phyloP scores from a whole-genome alignment of 495 filamentous ascomycete genomes.

The Delitschia confertaspora region DNA sequence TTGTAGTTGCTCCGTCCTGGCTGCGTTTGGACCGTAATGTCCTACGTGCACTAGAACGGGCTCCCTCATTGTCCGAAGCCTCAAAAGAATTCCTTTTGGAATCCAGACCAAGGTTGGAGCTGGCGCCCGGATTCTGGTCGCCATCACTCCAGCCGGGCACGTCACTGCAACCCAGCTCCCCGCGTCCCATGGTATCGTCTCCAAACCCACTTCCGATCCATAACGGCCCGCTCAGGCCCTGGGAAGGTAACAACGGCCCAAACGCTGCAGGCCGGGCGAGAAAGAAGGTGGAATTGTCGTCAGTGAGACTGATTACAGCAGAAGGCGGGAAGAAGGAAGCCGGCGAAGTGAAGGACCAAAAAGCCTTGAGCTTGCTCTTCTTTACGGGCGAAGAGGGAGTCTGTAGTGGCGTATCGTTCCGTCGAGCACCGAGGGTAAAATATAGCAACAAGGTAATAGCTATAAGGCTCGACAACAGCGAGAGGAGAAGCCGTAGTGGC shows the following conservation, averaged over 20 bases:
- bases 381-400: background rate
- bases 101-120: slow-evolving; percentile 5
- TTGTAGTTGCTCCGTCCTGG: background rate
- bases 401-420: slow-evolving; percentile 3
- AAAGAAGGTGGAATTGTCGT: slow-evolving; percentile 97
- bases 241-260: slow-evolving; percentile 65
- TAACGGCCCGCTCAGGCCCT: slow-evolving; percentile 72
- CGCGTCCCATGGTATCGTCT: slow-evolving; percentile 56
- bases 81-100: slow-evolving; percentile 6
- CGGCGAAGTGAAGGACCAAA: slow-evolving; percentile 58
- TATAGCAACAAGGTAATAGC: slow-evolving; percentile 32
- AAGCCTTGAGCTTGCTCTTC: slow-evolving; percentile 38
- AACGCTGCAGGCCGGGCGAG: slow-evolving; percentile 88
- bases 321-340: slow-evolving; percentile 84
- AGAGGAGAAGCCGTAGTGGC: slow-evolving; percentile 36
- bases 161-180: slow-evolving; percentile 95
- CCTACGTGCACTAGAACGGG: background rate
- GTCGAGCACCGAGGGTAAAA: slow-evolving; percentile 17
- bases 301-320: slow-evolving; percentile 88
- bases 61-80: no score
- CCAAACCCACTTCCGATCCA: slow-evolving; percentile 89
- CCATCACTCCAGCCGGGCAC: slow-evolving; percentile 72
- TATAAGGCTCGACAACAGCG: slow-evolving; percentile 30
- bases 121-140: slow-evolving; percentile 10
- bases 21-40: background rate